phyloP scores from a whole-genome alignment of 129 eudicot genomes.

The Lonicera japonica region DNA sequence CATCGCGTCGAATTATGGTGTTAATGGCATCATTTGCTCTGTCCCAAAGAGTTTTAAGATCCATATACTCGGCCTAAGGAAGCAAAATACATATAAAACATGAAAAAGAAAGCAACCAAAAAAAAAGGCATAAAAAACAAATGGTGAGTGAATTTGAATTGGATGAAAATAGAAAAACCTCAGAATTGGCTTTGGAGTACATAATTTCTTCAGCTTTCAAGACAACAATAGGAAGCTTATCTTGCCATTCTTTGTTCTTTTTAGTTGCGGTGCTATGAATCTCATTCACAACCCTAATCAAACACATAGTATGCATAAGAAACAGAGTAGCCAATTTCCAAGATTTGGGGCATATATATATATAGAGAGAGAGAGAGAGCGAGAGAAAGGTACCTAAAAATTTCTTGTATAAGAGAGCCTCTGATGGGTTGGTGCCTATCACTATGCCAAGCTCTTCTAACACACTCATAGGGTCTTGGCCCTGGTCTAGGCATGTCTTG shows the following conservation, averaged over 20 bases:
- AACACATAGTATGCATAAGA: constrained; percentile 16
- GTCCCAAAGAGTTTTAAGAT: constrained; percentile 74
- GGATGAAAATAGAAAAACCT: constrained; percentile 41
- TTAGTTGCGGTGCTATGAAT: constrained; percentile 64
- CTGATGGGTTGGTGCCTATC: constrained; percentile 94
- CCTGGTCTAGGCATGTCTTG: constrained; percentile 96
- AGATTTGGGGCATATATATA: not conserved
- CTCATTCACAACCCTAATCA: constrained; percentile 70
- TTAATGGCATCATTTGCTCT: constrained; percentile 86
- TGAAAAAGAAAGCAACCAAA: not conserved
- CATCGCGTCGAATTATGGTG: constrained; percentile 80
- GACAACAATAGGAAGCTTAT: constrained; percentile 90
- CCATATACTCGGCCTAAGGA: constrained; percentile 81
- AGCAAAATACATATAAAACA: too few relatives aligned
- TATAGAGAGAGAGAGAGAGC: not conserved
- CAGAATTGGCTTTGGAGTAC: constrained; percentile 96
- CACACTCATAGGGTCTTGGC: constrained; percentile 93
- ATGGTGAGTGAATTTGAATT: constrained; percentile 3
- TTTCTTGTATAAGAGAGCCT: constrained; percentile 90
- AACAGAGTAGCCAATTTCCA: not conserved
- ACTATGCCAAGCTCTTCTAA: constrained; percentile 96
- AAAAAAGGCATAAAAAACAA: constrained; percentile 2
- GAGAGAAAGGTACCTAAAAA: constrained; percentile 50
- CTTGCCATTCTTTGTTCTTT: constrained; percentile 96
- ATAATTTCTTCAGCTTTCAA: constrained; percentile 93